phyloP scores from a whole-genome alignment of 73 alveolate genomes.

The Paramecium pentaurelia region DNA sequence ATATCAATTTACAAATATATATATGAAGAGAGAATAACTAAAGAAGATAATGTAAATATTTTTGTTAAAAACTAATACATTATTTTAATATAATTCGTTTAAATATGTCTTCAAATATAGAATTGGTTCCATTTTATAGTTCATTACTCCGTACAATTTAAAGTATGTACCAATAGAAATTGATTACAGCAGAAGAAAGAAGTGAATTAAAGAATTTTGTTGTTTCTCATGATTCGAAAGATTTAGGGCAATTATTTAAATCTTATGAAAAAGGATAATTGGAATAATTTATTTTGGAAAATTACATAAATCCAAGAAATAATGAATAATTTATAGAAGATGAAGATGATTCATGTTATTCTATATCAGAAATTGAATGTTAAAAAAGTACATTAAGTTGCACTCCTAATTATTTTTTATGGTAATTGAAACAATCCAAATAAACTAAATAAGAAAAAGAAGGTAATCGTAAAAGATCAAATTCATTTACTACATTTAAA shows the following conservation, averaged over 20 bases:
- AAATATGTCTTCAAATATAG: slow-evolving; percentile 17
- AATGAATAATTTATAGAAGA: neutral
- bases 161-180: neutral
- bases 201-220: neutral
- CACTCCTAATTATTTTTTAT: neutral
- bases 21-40: neutral
- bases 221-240: neutral
- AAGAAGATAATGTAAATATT: neutral
- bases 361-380: neutral
- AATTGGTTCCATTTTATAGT: neutral
- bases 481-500: neutral
- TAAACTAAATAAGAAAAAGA: neutral
- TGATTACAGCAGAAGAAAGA: neutral
- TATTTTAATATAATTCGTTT: neutral
- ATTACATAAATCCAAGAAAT: neutral
- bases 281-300: neutral
- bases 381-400: slow-evolving; percentile 2
- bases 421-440: neutral
- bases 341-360: neutral
- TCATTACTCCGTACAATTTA: neutral
- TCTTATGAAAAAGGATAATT: neutral
- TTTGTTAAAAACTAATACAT: neutral
- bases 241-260: neutral
- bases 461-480: neutral
- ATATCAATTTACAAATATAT: neutral